Conservation (phyloP, 257 asterid genomes). For the Solanum appendiculatum region DNA sequence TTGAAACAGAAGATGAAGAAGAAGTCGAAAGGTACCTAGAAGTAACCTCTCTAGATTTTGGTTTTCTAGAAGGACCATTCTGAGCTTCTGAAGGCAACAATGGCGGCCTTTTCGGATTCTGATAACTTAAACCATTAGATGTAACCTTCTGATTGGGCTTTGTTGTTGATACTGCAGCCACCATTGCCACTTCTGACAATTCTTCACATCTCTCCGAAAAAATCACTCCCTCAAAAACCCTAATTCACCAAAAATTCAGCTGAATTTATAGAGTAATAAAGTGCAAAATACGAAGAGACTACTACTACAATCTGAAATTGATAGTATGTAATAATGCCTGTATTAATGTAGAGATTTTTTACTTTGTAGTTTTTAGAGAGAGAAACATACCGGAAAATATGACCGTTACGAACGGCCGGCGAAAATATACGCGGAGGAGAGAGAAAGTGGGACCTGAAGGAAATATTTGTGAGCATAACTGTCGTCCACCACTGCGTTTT, state of each 20-base stretch:
- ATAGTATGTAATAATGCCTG: background rate
- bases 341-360: background rate
- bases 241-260: slow-evolving; percentile 1
- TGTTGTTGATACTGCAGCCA: slow-evolving; percentile 38
- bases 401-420: slow-evolving; percentile 38
- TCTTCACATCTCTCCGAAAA: slow-evolving; percentile 28
- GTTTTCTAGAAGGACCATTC: slow-evolving; percentile 41
- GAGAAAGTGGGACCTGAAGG: slow-evolving; percentile 5
- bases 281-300: background rate
- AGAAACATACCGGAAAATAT: slow-evolving; percentile 19
- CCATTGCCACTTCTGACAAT: slow-evolving; percentile 31
- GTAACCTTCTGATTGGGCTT: slow-evolving; percentile 46
- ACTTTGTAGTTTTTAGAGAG: slow-evolving; percentile 19
- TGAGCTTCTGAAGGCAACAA: slow-evolving; percentile 52
- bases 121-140: slow-evolving; percentile 8
- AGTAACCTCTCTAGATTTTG: slow-evolving; percentile 44
- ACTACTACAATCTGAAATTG: background rate
- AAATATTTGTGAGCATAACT: slow-evolving; percentile 28
- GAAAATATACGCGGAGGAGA: slow-evolving; percentile 14
- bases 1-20: slow-evolving; percentile 52
- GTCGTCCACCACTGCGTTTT: slow-evolving; percentile 14
- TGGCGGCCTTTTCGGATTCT: slow-evolving; percentile 44
- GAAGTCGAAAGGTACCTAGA: slow-evolving; percentile 61
- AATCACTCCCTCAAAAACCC: slow-evolving; percentile 4
- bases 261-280: background rate